Percentiles rank a stretch among this genome's conserved stretches.
Evolutionary conservation across 2,329 filamentous ascomycete species (phyloP).

Genomic region (Byssothecium circinans): DNA sequence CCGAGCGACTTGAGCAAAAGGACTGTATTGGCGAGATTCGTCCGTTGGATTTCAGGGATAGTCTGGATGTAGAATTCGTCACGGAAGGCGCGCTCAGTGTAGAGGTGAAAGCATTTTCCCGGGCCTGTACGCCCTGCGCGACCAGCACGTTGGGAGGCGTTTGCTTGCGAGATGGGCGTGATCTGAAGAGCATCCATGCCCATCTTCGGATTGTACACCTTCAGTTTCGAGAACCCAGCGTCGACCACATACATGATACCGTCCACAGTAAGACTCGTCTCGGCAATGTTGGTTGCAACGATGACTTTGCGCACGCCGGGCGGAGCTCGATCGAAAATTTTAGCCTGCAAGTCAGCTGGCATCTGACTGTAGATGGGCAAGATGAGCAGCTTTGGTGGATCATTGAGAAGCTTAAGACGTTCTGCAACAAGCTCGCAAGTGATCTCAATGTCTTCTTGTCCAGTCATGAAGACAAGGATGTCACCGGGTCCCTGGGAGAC

Average conservation of each 20-base stretch:
- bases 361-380: slow-evolving; percentile 99
- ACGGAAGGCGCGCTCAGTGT: slow-evolving; percentile 90
- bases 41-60: slow-evolving; percentile 96
- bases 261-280: slow-evolving; percentile 96
- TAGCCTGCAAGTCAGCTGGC: slow-evolving; percentile 96
- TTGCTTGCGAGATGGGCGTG: slow-evolving; percentile 95
- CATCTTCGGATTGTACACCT: slow-evolving; percentile 98
- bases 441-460: slow-evolving; percentile 96
- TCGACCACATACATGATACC: slow-evolving; percentile 99
- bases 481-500: slow-evolving; percentile 92
- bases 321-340: slow-evolving; percentile 91
- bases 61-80: slow-evolving; percentile 97
- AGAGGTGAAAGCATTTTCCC: slow-evolving; percentile 91
- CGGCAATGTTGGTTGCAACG: slow-evolving; percentile 96
- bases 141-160: slow-evolving; percentile 88
- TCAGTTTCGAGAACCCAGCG: slow-evolving; percentile 92
- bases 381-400: slow-evolving; percentile 91
- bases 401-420: slow-evolving; percentile 82
- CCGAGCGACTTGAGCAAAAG: slow-evolving; percentile 91
- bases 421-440: slow-evolving; percentile 94
- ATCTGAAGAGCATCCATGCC: slow-evolving; percentile 99
- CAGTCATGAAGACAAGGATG: slow-evolving; percentile 98
- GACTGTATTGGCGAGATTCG: slow-evolving; percentile 93
- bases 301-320: slow-evolving; percentile 95
- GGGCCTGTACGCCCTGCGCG: slow-evolving; percentile 93